Base-by-base conservation (phyloP, 208 protist species). In the Phytomonas sp. region DNA sequence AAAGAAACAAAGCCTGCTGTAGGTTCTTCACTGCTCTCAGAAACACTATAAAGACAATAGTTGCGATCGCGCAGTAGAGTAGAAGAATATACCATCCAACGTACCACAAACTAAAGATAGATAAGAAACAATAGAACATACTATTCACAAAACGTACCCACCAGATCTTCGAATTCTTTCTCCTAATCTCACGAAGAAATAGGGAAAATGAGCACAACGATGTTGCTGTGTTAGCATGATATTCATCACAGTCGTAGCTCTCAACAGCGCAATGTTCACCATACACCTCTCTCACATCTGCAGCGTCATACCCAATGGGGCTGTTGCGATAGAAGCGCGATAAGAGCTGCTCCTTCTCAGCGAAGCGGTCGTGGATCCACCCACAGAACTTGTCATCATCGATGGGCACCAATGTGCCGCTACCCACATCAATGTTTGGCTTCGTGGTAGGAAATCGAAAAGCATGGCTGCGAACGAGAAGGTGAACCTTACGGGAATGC, bases 261-360 rank as follows among this genome's bases (percentile, higher is more conserved):
- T 79, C 61, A 34, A 91, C 59, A n/a, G 69, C 79, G 63, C 75
- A 79, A 26, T 80, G 60, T 33, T 85, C 70, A 29, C 87, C 85
- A 34, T 84, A 66, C 30, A 91, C 87, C 60, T 69, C 80, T 37
- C 72, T 73, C 56, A 93, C 76, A 59, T 90, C 81, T 23, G 79
- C 68, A 11, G 64, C 53, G 60, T 89, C 82, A 62, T 93, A 95
- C 33, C 78, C 79, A 46, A 90, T 70, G 8, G 88, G 87, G 73
- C 83, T 90, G 28, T 62, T 81, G 15, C 51, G 63, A 62, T 81
- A 76, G 68, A 96, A 94, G 65, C 82, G 81, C 4, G 87, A 89
- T 0, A 96, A 79, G 37, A 94, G 67, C 72, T 84, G 29, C 68
- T 96, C 88, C 76, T 96, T 96, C 75, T 86, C 80, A 5, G 79